Conservation (phyloP, 257 asterid species). For the Ligustrum vulgare region DNA sequence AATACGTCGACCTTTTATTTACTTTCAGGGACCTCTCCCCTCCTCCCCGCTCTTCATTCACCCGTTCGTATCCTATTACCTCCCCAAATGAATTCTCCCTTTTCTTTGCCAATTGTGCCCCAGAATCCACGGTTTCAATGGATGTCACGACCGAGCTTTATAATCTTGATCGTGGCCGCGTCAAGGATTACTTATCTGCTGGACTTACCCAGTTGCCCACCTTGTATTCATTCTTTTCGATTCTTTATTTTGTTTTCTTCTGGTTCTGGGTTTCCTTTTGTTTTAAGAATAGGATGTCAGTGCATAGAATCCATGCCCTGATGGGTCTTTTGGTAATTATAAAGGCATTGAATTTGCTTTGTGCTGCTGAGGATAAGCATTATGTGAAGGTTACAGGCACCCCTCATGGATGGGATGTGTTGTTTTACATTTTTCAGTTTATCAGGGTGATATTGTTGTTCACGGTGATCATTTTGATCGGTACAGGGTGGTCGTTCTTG, state of each 20-base stretch:
- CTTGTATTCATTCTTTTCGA: conserved; percentile 63
- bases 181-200: conserved; percentile 78
- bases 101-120: conserved; percentile 88
- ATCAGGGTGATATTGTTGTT: conserved; percentile 81
- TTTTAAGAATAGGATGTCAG: conserved; percentile 53
- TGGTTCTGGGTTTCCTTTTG: conserved; percentile 62
- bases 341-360: conserved; percentile 83
- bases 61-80: conserved; percentile 61
- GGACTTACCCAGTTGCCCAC: conserved; percentile 88
- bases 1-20: conserved; percentile 53
- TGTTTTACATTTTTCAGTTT: conserved; percentile 91
- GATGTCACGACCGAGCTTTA: conserved; percentile 84
- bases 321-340: conserved; percentile 75
- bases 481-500: conserved; percentile 93
- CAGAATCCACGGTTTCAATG: conserved; percentile 83
- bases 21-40: conserved; percentile 87
- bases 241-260: conserved; percentile 60
- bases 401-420: conserved; percentile 97
- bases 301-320: conserved; percentile 80
- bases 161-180: conserved; percentile 63
- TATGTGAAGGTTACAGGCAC: conserved; percentile 93
- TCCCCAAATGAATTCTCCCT: conserved; percentile 83
- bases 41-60: conserved; percentile 74
- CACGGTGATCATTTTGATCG: conserved; percentile 80
- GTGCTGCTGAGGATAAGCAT: conserved; percentile 94